phyloP scores from a whole-genome alignment of 2,329 filamentous ascomycete species.

The Pseudogymnoascus sp. region DNA sequence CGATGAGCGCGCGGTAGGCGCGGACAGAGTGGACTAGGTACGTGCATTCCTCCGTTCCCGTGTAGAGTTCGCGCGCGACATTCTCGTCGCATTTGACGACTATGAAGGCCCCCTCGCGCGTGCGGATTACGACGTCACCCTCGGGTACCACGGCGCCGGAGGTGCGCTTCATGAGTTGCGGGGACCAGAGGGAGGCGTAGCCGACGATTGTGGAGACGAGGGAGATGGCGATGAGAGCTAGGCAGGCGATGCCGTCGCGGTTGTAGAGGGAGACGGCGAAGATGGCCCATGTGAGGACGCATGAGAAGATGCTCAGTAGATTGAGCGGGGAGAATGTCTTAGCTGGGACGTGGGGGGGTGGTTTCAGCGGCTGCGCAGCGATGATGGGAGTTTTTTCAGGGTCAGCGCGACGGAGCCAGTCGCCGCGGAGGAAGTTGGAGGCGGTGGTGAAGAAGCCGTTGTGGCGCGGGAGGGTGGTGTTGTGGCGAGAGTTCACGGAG shows the following conservation, averaged over 20 bases:
- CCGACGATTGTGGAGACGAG: conserved; percentile 46
- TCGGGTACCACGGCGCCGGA: conserved; percentile 37
- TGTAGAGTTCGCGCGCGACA: conserved; percentile 55
- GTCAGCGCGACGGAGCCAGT: background rate
- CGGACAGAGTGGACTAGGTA: conserved; percentile 40
- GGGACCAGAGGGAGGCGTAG: conserved; percentile 50
- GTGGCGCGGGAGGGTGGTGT: background rate
- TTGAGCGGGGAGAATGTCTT: conserved; percentile 45
- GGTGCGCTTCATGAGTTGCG: conserved; percentile 44
- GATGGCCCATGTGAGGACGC: conserved; percentile 40
- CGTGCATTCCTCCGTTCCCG: conserved; percentile 50
- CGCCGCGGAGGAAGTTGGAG: background rate
- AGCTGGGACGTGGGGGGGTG: conserved; percentile 42
- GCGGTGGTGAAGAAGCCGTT: background rate
- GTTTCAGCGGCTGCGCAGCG: conserved; percentile 10
- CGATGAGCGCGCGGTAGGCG: conserved; percentile 47
- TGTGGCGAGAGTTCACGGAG: background rate
- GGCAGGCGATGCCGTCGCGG: conserved; percentile 42
- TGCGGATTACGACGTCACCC: conserved; percentile 55
- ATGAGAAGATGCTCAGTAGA: conserved; percentile 44
- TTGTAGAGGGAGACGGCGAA: conserved; percentile 36
- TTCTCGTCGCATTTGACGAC: conserved; percentile 50
- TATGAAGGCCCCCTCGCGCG: conserved; percentile 51
- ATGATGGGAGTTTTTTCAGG: background rate
- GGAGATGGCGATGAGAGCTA: conserved; percentile 45